Percentiles rank a stretch among this genome's conserved stretches.
Evolutionary conservation across 257 asterid genomes (phyloP).

Genomic region (Cordia subcordata): DNA sequence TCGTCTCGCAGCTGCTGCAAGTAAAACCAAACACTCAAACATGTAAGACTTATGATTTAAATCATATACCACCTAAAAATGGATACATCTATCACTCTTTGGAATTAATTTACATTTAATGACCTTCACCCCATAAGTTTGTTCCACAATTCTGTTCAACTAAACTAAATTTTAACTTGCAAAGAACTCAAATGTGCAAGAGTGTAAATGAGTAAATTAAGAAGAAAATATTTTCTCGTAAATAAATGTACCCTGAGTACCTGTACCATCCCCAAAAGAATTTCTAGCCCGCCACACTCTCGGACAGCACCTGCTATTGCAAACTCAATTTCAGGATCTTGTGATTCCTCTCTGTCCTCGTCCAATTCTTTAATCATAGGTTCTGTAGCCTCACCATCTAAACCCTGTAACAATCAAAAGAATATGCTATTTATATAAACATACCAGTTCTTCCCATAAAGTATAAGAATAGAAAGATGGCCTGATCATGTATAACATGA

Average conservation of each 20-base stretch:
- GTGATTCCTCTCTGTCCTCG: slow-evolving; percentile 98
- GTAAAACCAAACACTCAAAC: slow-evolving; percentile 18
- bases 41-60: not conserved
- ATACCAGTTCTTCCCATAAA: not conserved
- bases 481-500: too few relatives aligned
- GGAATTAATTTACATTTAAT: too few relatives aligned
- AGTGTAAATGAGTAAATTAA: too few relatives aligned
- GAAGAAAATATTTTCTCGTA: too few relatives aligned
- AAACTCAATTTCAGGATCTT: slow-evolving; percentile 99
- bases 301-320: slow-evolving; percentile 94
- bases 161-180: too few relatives aligned
- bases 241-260: slow-evolving; percentile 24
- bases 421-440: slow-evolving; percentile 7
- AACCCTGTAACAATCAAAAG: slow-evolving; percentile 59
- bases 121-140: too few relatives aligned
- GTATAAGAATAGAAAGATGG: not conserved
- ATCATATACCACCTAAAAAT: not conserved
- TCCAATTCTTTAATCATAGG: slow-evolving; percentile 99
- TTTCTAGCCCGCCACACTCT: slow-evolving; percentile 92
- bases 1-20: slow-evolving; percentile 90
- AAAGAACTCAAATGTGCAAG: too few relatives aligned
- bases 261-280: slow-evolving; percentile 91
- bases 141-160: too few relatives aligned
- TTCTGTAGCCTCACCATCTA: slow-evolving; percentile 99
- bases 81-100: not conserved